Percentiles rank a stretch among this genome's conserved stretches.
These are phyloP conservation scores for Pestalotiopsis sp. DNA, from an alignment of 2,329 filamentous ascomycete genomes.

Conservation along the genomic window DNA sequence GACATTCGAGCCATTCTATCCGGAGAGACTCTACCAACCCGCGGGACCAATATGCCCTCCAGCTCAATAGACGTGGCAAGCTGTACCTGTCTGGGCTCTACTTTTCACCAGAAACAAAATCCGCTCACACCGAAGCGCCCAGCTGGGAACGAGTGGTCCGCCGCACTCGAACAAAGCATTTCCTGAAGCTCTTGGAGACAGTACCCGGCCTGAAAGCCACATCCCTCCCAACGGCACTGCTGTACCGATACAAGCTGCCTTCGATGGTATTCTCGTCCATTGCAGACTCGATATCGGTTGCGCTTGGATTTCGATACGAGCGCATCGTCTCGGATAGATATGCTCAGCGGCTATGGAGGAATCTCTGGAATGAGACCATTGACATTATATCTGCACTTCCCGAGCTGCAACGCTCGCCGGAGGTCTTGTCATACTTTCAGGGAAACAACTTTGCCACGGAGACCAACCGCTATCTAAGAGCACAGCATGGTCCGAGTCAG, in stretches of 20 bases:
- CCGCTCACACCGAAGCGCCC: not conserved
- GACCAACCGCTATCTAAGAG: conserved; percentile 54
- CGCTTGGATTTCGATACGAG: conserved; percentile 77
- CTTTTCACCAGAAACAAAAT: not conserved
- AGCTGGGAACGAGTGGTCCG: conserved; percentile 10
- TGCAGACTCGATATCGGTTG: conserved; percentile 79
- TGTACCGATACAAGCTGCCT: conserved; percentile 77
- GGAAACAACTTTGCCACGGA: conserved; percentile 63
- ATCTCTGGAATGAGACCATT: conserved; percentile 75
- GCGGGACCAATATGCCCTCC: conserved; percentile 31
- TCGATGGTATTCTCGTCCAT: conserved; percentile 75
- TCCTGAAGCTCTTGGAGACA: conserved; percentile 66
- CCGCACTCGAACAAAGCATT: conserved; percentile 43
- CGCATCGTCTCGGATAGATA: conserved; percentile 68
- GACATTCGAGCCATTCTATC: conserved; percentile 53
- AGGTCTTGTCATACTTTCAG: conserved; percentile 59
- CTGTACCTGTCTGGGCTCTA: conserved; percentile 36
- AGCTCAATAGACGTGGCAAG: conserved; percentile 34
- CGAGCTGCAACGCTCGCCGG: conserved; percentile 67
- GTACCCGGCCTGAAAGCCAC: conserved; percentile 64
- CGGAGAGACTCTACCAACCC: conserved; percentile 39
- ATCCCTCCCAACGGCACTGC: conserved; percentile 58
- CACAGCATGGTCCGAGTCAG: conserved; percentile 57
- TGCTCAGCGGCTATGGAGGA: conserved; percentile 67
- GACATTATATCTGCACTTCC: conserved; percentile 73